Evolutionary conservation across 108 stramenopile species (phyloP), one percentile per base, ranked within the genome.

Genomic region (Conticribra weissflogii): DNA sequence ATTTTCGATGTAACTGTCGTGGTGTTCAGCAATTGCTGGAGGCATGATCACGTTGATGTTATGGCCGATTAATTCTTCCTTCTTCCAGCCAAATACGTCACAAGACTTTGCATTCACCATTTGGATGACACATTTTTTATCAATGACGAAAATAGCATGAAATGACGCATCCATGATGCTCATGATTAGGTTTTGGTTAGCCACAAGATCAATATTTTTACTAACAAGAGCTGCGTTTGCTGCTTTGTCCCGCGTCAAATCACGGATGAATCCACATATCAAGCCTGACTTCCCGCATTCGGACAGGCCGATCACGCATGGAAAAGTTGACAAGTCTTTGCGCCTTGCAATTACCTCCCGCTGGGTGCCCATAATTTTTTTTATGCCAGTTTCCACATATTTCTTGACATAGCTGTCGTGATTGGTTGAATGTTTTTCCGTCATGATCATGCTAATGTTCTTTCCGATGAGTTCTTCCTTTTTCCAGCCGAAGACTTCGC

Each of bases 241-340:
- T 44, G 56, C 44, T 62, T 74, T 79, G 27, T 79, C 67, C 0
- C 27, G 21, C 8, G 78, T 59, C 16, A 83, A 16, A 44, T 83
- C 78, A 23, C 78, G 61, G 7, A 83, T 74, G 61, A 83, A 83
- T 17, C 82, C 82, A 45, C 78, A 79, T 24, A 79, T 71, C 52
- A 67, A 46, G 32, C 63, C 57, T n/a, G 68, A 55, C 4, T 74
- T 78, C n/a, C 67, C 54, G 1, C 29, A 64, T 30, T 78, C 72
- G 41, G 76, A 59, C 12, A 78, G 41, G 3, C 78, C 78, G 14
- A 83, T 44, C 0, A 74, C 51, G 45, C 78, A 80, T 18, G 78
- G 60, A 33, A 83, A 83, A 0, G 68, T 69, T 7, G 74, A 63
- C 8, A 61, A 61, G 55, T 80, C 79, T 63, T 75, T 75, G 8